These are phyloP conservation scores for Podospora pseudoanserina DNA, from an alignment of 495 filamentous ascomycete species.

Conservation along the genomic window DNA sequence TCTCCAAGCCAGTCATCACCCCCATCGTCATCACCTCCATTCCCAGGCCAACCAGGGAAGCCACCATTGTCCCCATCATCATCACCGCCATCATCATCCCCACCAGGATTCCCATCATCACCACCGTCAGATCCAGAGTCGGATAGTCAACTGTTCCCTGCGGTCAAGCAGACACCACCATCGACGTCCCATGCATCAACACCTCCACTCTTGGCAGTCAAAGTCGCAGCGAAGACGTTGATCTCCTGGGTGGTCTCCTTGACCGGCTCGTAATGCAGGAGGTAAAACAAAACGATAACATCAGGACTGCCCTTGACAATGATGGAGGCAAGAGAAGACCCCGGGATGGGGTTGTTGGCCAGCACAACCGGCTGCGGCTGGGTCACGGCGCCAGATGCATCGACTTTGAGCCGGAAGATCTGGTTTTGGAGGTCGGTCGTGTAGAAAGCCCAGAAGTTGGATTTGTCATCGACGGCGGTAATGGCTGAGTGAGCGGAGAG, in stretches of 20 bases:
- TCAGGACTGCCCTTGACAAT: background rate
- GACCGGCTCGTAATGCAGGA: constrained; percentile 6
- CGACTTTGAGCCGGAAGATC: constrained; percentile 1
- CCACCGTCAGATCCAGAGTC: background rate
- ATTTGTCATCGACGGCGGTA: constrained; percentile 8
- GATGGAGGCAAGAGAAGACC: background rate
- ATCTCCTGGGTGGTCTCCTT: constrained; percentile 7
- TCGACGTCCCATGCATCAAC: background rate
- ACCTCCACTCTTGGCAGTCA: background rate
- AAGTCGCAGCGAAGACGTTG: constrained; percentile 4
- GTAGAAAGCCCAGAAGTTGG: constrained; percentile 11
- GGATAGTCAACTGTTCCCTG: background rate
- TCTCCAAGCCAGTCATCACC: background rate
- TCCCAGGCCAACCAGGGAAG: background rate
- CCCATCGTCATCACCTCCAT: background rate
- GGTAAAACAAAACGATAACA: constrained; percentile 8
- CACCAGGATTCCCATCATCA: background rate
- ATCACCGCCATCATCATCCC: background rate
- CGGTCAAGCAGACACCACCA: background rate
- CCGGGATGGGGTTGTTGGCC: background rate
- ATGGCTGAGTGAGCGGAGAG: constrained; percentile 4
- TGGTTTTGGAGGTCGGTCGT: constrained; percentile 6
- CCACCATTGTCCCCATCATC: background rate
- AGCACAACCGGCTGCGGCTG: constrained; percentile 6
- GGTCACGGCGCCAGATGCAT: background rate